Base-by-base conservation (phyloP, 352 stramenopile species). In the Pythium scleroteichum region DNA sequence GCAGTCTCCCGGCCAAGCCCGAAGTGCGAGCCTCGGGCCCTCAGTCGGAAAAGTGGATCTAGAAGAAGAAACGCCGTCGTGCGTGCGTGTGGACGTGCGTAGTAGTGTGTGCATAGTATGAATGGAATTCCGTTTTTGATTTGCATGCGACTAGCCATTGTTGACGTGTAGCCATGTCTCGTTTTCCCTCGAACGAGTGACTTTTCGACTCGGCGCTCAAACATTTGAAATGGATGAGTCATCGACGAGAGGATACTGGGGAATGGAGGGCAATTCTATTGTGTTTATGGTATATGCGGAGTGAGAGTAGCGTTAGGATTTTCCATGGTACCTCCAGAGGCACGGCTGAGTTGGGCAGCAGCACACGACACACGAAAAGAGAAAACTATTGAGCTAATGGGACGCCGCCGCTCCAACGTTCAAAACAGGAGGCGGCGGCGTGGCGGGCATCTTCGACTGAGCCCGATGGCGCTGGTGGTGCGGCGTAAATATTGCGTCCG, bases 391-490 rank as follows among this genome's bases (percentile, higher is more conserved):
- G 45, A 26, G 22, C 42, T 35, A 35, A 35, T 35, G 29, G 29
- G 29, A 35, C 40, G 20, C 17, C 20, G 40, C 17, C 16, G 20
- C 5, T 46, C 6, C 6, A 46, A 14, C 5, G 6, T 46, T 63
- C 44, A 58, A 41, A 68, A 68, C 29, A 66, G 32, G 32, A 66
- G 35, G 0, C 59, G 59, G 1, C 59, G 59, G n/a, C 59, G 59
- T 8, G 59, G 59, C 7, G 59, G 49, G 48, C 59, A 66, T 44
- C 59, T 49, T 45, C 50, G 59, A 42, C 24, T 56, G 50, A 66
- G 48, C 26, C 50, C 50, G 24, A 41, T 33, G 50, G 29, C 32
- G 8, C n/a, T 29, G 49, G 19, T 35, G 35, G 49, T 20, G 32
- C 46, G 54, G 19, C 46, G 54, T 62, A 48, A 47, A 62, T 62